Evolutionary conservation across 306 rosid species (phyloP).

Genomic region (Hippophae tibetana): DNA sequence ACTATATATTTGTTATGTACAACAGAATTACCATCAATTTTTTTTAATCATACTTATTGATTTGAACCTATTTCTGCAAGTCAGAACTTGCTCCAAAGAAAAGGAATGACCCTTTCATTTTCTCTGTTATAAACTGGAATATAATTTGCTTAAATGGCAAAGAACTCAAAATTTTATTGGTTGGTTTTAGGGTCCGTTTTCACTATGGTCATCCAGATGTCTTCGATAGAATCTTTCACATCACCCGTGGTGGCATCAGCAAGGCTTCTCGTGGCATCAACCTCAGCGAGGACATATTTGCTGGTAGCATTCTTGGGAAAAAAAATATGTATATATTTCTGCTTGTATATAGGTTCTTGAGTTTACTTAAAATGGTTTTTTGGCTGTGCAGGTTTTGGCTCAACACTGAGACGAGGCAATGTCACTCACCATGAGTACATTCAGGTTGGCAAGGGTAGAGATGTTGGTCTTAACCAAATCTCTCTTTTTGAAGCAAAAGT

Average conservation of each 20-base stretch:
- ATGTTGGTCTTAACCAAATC: conserved; percentile 95
- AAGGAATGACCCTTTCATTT: too few relatives aligned
- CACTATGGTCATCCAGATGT: conserved; percentile 99
- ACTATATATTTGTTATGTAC: too few relatives aligned
- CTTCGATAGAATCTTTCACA: conserved; percentile 91
- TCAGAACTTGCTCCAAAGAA: too few relatives aligned
- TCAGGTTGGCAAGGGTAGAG: conserved; percentile 98
- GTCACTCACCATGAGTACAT: conserved; percentile 92
- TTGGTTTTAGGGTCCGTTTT: conserved; percentile 71
- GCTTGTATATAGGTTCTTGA: neutral
- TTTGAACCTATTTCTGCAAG: too few relatives aligned
- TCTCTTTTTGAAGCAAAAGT: conserved; percentile 96
- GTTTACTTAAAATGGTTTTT: conserved; percentile 15
- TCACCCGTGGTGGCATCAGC: conserved; percentile 99
- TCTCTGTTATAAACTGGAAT: neutral
- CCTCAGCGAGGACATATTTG: conserved; percentile 96
- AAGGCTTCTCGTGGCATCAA: conserved; percentile 95
- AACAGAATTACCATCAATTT: too few relatives aligned
- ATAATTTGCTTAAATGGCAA: neutral
- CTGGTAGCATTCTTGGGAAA: conserved; percentile 45
- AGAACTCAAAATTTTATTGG: conserved; percentile 12
- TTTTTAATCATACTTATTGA: too few relatives aligned
- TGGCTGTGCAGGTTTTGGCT: conserved; percentile 62
- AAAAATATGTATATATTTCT: neutral
- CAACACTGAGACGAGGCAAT: conserved; percentile 84